Evolutionary conservation across 768 basidiomycete genomes (phyloP), one percentile per base, ranked within the genome.

Genomic region (Lentinula edodes): DNA sequence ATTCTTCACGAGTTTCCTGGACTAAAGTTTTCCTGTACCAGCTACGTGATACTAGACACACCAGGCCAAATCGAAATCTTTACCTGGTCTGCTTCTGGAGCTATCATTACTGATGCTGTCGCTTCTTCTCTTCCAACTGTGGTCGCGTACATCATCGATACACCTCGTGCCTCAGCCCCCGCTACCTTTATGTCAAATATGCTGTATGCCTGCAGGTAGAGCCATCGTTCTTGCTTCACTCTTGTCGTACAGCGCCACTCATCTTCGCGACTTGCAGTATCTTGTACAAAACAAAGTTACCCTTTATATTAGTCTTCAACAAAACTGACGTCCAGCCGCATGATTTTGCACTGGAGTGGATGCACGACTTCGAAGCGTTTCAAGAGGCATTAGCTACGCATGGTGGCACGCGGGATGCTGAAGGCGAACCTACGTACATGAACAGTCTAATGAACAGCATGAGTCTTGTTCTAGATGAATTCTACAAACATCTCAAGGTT

Each of bases 141-240:
- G 38, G 87, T 99, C 39, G 97, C 97, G 15, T 99, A 98, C 70
- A 84, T 99, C 63, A 93, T 99, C 66, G 97, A 99, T 73, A 99
- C 97, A 3, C 97, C 97, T 20, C 82, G 97, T 64, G 94, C 93
- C 18, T 89, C 90, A 0, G 87, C 93, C 0, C 97, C 97, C 0
- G 94, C 96, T 15, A 99, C 97, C 3, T 99, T 99, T 74, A 99
- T 98, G 97, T 92, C 89, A 18, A 99, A 99, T 74, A 99, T 99
- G 97, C 82, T 99, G 46, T 99, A 98, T 69, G 97, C 97, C 1
- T 99, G 97, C 81, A 94, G 92, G 91, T 90, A 73, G 6, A 35
- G 23, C 46, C 35, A 39, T 23, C 10, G 8, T 48, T 20, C 46
- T 23, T 9, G 15, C 46, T 23, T 23, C 12, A 52, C 39, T 32